Percentiles rank a stretch among this genome's conserved stretches.
These are phyloP conservation scores for Bruguiera hainesii DNA, from an alignment of 441 rosid genomes.

Conservation along the genomic window DNA sequence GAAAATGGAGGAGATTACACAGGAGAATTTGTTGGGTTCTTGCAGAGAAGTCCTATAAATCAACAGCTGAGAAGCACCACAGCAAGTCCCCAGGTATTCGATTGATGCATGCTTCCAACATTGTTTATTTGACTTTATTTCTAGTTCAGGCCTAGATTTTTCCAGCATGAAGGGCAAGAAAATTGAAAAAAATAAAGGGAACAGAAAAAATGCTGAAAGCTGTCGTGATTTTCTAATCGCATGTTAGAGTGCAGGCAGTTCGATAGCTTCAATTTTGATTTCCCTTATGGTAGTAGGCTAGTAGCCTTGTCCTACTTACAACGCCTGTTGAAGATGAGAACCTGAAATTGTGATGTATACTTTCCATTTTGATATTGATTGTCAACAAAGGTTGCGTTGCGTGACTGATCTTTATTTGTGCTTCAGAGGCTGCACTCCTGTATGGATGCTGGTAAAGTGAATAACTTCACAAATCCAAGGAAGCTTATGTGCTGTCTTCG, in stretches of 20 bases:
- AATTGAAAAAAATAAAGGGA: too few relatives aligned
- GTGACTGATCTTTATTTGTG: slow-evolving; percentile 17
- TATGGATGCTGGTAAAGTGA: slow-evolving; percentile 44
- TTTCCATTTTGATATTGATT: too few relatives aligned
- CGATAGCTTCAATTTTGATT: too few relatives aligned
- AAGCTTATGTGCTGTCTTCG: slow-evolving; percentile 85
- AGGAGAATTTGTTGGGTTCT: slow-evolving; percentile 67
- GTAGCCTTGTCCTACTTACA: too few relatives aligned
- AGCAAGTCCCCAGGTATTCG: slow-evolving; percentile 80
- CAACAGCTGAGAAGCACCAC: slow-evolving; percentile 43
- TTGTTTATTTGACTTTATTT: not conserved
- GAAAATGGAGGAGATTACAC: slow-evolving; percentile 34
- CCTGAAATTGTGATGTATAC: too few relatives aligned
- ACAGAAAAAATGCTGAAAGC: too few relatives aligned
- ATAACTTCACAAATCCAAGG: slow-evolving; percentile 77
- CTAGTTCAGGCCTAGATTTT: not conserved
- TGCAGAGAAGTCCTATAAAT: slow-evolving; percentile 41
- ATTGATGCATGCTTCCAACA: not conserved
- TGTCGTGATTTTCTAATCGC: too few relatives aligned
- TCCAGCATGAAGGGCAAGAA: not conserved
- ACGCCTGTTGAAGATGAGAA: too few relatives aligned
- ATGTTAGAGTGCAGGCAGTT: too few relatives aligned
- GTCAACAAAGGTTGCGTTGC: slow-evolving; percentile 7
- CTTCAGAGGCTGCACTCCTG: slow-evolving; percentile 62
- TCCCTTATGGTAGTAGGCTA: too few relatives aligned